phyloP scores from a whole-genome alignment of 2,329 filamentous ascomycete species.

The Cladophialophora exuberans region DNA sequence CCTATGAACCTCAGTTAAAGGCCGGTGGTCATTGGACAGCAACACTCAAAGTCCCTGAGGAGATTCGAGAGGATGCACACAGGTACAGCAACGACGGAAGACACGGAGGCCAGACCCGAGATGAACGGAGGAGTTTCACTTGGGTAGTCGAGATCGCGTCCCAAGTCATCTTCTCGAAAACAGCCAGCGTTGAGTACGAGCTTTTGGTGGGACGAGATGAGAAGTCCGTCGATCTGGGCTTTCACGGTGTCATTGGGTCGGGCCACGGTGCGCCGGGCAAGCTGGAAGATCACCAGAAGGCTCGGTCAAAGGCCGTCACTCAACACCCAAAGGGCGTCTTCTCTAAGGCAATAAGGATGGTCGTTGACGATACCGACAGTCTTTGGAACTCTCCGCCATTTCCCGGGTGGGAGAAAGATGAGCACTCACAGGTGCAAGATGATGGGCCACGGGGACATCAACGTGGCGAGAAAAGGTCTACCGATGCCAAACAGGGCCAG shows the following conservation, averaged over 20 bases:
- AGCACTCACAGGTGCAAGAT: slow-evolving; percentile 40
- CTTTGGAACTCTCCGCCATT: slow-evolving; percentile 92
- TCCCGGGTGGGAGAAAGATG: slow-evolving; percentile 58
- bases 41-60: slow-evolving; percentile 76
- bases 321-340: slow-evolving; percentile 74
- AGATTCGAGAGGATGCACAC: slow-evolving; percentile 57
- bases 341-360: slow-evolving; percentile 75
- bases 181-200: slow-evolving; percentile 86
- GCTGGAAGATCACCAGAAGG: slow-evolving; percentile 75
- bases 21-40: slow-evolving; percentile 86
- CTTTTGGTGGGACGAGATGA: slow-evolving; percentile 83
- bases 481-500: slow-evolving; percentile 30
- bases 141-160: slow-evolving; percentile 93
- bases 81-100: slow-evolving; percentile 7
- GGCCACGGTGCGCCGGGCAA: slow-evolving; percentile 65
- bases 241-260: slow-evolving; percentile 57
- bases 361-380: slow-evolving; percentile 83
- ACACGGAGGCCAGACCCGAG: slow-evolving; percentile 42
- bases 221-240: slow-evolving; percentile 73
- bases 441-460: slow-evolving; percentile 31
- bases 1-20: slow-evolving; percentile 96
- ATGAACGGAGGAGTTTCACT: slow-evolving; percentile 62
- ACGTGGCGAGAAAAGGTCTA: slow-evolving; percentile 27
- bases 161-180: slow-evolving; percentile 90
- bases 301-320: slow-evolving; percentile 50